phyloP scores from a whole-genome alignment of 2,329 filamentous ascomycete species.

The Cladosporium oxysporum region DNA sequence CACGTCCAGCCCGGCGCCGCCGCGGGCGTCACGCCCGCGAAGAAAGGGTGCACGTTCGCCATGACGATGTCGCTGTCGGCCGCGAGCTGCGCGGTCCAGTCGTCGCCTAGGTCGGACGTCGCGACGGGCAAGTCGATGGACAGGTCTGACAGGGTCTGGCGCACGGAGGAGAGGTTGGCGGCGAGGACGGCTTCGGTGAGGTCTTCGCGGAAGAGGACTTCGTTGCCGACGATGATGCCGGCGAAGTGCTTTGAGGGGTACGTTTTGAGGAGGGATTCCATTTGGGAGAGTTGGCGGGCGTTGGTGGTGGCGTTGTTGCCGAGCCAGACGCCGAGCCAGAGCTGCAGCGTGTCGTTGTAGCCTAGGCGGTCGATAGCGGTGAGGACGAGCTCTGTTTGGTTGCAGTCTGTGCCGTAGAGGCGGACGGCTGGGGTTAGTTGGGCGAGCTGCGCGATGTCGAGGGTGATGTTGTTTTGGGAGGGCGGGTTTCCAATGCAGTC shows the following conservation, averaged over 20 bases:
- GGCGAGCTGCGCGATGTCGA: conserved; percentile 84
- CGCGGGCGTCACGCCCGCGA: conserved; percentile 71
- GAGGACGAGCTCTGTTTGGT: conserved; percentile 92
- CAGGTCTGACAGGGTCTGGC: conserved; percentile 68
- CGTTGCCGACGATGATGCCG: conserved; percentile 65
- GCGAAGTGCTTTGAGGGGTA: conserved; percentile 58
- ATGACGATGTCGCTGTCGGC: conserved; percentile 80
- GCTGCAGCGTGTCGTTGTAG: conserved; percentile 71
- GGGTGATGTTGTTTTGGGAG: conserved; percentile 91
- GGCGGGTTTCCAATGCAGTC: conserved; percentile 75
- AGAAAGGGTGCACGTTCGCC: conserved; percentile 97
- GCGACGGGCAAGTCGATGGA: conserved; percentile 74
- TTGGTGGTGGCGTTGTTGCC: conserved; percentile 83
- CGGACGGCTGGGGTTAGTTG: conserved; percentile 87
- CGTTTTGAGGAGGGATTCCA: conserved; percentile 78
- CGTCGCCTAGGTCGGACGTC: conserved; percentile 84
- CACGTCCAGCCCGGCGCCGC: conserved; percentile 78
- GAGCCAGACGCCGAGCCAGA: conserved; percentile 95
- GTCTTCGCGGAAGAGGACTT: conserved; percentile 63
- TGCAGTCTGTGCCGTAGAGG: conserved; percentile 94
- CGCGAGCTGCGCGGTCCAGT: conserved; percentile 75
- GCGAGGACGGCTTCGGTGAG: conserved; percentile 67
- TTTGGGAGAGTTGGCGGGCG: conserved; percentile 74
- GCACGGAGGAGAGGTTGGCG: conserved; percentile 66
- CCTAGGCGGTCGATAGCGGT: conserved; percentile 75